Evolutionary conservation across 2,329 filamentous ascomycete species (phyloP).

Genomic region (Microsporum canis): DNA sequence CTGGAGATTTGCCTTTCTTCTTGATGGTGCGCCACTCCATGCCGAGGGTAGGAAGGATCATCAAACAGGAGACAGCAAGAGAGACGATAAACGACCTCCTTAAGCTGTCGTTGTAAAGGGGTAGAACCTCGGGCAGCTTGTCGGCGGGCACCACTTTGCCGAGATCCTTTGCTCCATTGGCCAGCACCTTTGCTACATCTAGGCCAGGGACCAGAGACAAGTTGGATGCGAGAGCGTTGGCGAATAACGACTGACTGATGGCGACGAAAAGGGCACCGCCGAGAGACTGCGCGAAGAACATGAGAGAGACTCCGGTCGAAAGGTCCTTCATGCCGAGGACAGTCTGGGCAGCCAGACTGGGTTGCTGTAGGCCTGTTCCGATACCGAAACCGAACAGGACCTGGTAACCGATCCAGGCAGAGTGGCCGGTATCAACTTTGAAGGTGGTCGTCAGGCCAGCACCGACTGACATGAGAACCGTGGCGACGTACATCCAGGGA

Average conservation of each 20-base stretch:
- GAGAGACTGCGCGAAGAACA: constrained; percentile 9
- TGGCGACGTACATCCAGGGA: constrained; percentile 15
- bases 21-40: constrained; percentile 6
- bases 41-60: background rate
- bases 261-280: constrained; percentile 17
- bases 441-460: constrained; percentile 21
- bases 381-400: constrained; percentile 17
- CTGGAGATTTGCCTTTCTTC: background rate
- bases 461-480: constrained; percentile 19
- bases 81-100: constrained; percentile 22
- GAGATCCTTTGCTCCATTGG: constrained; percentile 34
- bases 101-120: constrained; percentile 29
- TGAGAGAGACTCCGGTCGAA: constrained; percentile 4
- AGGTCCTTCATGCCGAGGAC: constrained; percentile 15
- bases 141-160: constrained; percentile 37
- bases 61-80: constrained; percentile 5
- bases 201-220: constrained; percentile 26
- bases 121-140: constrained; percentile 41
- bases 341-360: constrained; percentile 15
- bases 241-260: constrained; percentile 15
- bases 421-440: constrained; percentile 13
- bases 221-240: constrained; percentile 8
- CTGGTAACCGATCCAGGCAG: constrained; percentile 19
- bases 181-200: constrained; percentile 31
- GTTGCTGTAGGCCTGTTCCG: constrained; percentile 14